A percentile compares a stretch with the other conserved stretches of the same genome.
phyloP scores from a whole-genome alignment of 139 green algal species.

The Chlorella sorokiniana region DNA sequence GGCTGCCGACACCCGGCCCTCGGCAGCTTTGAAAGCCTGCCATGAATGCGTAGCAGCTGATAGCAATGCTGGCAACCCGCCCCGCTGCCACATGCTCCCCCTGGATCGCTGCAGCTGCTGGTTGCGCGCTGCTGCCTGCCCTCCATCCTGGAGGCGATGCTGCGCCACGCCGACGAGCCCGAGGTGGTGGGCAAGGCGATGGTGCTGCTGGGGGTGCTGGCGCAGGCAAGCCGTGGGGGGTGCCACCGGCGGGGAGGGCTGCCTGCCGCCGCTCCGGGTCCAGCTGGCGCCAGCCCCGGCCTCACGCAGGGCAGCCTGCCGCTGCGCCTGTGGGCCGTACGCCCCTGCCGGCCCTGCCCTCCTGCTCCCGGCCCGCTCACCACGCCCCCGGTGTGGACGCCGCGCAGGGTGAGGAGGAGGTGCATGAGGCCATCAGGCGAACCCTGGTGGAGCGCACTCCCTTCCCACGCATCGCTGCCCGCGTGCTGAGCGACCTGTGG shows the following conservation, averaged over 20 bases:
- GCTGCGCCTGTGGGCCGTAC: neutral
- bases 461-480: neutral
- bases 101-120: too few relatives aligned
- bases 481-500: neutral
- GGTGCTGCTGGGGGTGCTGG: constrained; percentile 66
- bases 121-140: constrained; percentile 31
- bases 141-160: constrained; percentile 48
- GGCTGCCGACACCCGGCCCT: neutral
- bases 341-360: neutral
- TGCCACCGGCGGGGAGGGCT: neutral
- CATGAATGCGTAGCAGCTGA: neutral
- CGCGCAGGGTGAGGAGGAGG: constrained; percentile 15
- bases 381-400: neutral
- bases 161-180: constrained; percentile 40
- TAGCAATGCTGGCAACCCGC: neutral
- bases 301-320: too few relatives aligned
- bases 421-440: neutral
- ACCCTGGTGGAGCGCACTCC: neutral
- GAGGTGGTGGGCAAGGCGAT: constrained; percentile 70
- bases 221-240: constrained; percentile 41
- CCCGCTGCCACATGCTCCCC: neutral
- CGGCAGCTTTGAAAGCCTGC: too few relatives aligned
- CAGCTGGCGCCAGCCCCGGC: too few relatives aligned
- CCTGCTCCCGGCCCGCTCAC: neutral
- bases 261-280: too few relatives aligned